Conservation (phyloP, 768 basidiomycete species). For the Lanmaoa rubissima region DNA sequence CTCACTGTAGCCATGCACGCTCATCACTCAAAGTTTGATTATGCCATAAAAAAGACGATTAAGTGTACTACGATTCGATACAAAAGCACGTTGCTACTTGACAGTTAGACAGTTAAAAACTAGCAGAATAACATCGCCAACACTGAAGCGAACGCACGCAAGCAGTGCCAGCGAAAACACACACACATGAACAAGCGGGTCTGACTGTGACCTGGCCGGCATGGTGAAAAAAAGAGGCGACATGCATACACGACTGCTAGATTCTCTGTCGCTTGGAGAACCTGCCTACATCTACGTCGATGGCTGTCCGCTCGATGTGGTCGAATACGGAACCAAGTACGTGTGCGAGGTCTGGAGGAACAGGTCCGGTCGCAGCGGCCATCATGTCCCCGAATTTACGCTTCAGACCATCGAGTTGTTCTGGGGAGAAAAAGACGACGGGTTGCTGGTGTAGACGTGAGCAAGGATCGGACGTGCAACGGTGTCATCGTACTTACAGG, state of each 20-base stretch:
- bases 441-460: conserved; percentile 12
- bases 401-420: conserved; percentile 30
- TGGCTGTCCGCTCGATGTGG: conserved; percentile 32
- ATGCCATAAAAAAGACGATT: conserved; percentile 5
- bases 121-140: conserved; percentile 4
- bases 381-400: conserved; percentile 34
- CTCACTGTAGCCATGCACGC: background rate
- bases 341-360: conserved; percentile 32
- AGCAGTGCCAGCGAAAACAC: background rate
- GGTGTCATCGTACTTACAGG: conserved; percentile 13
- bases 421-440: conserved; percentile 32
- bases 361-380: conserved; percentile 29
- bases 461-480: background rate
- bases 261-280: conserved; percentile 27
- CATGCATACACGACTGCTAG: conserved; percentile 1
- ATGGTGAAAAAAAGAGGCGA: background rate
- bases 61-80: conserved; percentile 15
- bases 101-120: background rate
- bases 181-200: background rate
- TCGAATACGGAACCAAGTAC: conserved; percentile 34
- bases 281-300: conserved; percentile 26
- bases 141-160: conserved; percentile 1
- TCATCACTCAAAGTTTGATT: conserved; percentile 1
- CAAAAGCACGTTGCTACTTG: conserved; percentile 8
- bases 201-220: background rate